These are phyloP conservation scores for sweet orange (Citrus sinensis) DNA, from an alignment of 345 rosid genomes.

Conservation along the genomic window DVS_A1.0 CM039167.1:28352501-28353000, in stretches of 20 bases:
- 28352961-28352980: background rate
- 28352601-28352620: background rate
- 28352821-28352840: background rate
- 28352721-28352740: background rate
- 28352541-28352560: too few species aligned
- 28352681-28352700: background rate
- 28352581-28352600: background rate
- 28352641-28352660: background rate
- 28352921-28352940: background rate
- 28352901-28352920: background rate
- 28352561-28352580: too few species aligned
- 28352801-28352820: background rate
- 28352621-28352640: too few species aligned
- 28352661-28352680: background rate
- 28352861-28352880: background rate
- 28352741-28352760: background rate
- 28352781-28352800: background rate
- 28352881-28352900: background rate
- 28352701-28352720: background rate
- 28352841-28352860: background rate
- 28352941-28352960: background rate
- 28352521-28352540: too few species aligned
- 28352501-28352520: too few species aligned
- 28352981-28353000: background rate
- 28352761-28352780: background rate